Base-by-base conservation (phyloP, 2,329 filamentous ascomycete species). In the Xylariaceae sp. region DNA sequence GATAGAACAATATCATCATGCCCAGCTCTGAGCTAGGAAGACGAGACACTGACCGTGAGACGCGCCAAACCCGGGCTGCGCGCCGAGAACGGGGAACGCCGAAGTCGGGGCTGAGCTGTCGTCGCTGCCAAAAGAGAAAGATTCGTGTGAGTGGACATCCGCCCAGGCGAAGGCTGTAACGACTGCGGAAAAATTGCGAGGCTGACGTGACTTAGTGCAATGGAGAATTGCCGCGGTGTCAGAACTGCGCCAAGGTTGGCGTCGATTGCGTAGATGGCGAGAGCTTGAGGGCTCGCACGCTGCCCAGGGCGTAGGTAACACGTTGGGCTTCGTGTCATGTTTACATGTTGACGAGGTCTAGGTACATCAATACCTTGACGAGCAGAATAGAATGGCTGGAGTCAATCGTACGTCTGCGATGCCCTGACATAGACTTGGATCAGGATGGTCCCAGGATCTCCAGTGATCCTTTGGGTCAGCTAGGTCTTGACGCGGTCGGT, bases 51-150 rank as follows among this genome's bases (percentile, higher is more conserved):
- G 22, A 11, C 6, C 22, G 6, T 26, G 6, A 6, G 6, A 6
- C 22, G 22, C 22, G 22, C n/a, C 35, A 29, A 29, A 41, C 22
- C 28, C 44, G 44, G 3, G 26, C 34, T 4, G 19, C 37, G 28
- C 39, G 33, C 6, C 34, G 29, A 6, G 41, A 40, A n/a, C 44
- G 37, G 44, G 42, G 26, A 33, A 17, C 32, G 13, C 41, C 36
- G 34, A 42, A 33, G 19, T 34, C 39, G 7, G 41, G 44, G 11
- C 31, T 46, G 29, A 47, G 43, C 18, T 49, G 47, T 15, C 44
- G 41, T 24, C 44, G 44, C n/a, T 76, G 72, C 41, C 72, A 76
- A 44, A 60, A 68, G 32, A 63, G 72, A 19, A 76, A 76, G 55
- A 74, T 75, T 51, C 65, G 65, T 34, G 69, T 70, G 58, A 18